Evolutionary conservation across 1,284 basidiomycete genomes (phyloP).

Genomic region (Stygiomarasmius scandens): DNA sequence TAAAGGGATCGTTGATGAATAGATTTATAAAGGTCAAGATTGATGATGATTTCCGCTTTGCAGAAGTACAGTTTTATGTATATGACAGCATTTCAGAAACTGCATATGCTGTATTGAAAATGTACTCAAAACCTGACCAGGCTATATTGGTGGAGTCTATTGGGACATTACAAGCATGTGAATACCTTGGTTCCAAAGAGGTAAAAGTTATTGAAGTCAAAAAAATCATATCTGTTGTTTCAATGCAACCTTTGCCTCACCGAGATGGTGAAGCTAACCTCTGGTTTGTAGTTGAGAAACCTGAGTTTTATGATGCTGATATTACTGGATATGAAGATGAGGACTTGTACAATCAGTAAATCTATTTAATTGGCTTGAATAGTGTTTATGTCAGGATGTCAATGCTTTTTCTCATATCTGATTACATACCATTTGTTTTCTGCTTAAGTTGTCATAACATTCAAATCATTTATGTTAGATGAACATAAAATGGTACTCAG

Average conservation of each 20-base stretch:
- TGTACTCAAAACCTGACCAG: conserved; percentile 22
- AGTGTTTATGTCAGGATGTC: too few relatives aligned
- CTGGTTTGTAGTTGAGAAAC: conserved; percentile 27
- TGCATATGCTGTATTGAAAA: conserved; percentile 22
- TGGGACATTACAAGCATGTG: conserved; percentile 24
- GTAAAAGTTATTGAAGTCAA: conserved; percentile 21
- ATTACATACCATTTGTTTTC: too few relatives aligned
- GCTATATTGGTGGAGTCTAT: conserved; percentile 19
- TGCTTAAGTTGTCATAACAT: too few relatives aligned
- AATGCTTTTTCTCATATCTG: too few relatives aligned
- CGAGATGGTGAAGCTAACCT: conserved; percentile 6
- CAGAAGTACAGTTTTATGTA: conserved; percentile 31
- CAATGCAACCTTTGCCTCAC: conserved; percentile 24
- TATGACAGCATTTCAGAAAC: not conserved
- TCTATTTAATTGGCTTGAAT: too few relatives aligned
- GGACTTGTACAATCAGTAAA: too few relatives aligned
- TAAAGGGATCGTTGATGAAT: too few relatives aligned
- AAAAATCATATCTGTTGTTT: conserved; percentile 29
- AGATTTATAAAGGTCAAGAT: too few relatives aligned
- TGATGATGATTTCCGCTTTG: conserved; percentile 15
- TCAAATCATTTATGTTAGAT: too few relatives aligned
- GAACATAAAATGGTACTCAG: too few relatives aligned
- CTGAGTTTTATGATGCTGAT: conserved; percentile 19
- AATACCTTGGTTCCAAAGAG: conserved; percentile 16
- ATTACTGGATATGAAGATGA: not conserved